Evolutionary conservation across 495 filamentous ascomycete species (phyloP), one percentile per base, ranked within the genome.

Genomic region (Penicillium daleae): DNA sequence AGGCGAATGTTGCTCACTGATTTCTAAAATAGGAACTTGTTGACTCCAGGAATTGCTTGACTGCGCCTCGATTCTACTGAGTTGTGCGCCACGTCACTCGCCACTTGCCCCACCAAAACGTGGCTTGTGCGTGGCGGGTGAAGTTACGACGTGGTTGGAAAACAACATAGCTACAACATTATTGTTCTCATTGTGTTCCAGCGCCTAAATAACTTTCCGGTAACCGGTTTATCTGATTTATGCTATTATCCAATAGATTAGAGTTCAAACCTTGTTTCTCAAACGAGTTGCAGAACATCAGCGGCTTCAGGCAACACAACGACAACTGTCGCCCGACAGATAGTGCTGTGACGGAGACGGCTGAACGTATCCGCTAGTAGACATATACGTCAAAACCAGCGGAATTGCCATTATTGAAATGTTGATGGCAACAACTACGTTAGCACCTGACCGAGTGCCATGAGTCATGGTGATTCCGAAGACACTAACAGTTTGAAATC

Each of bases 1-100:
- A 19, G n/a, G 50, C 51, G 62, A 53, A 37, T 48, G 19, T 59
- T 44, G 60, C 37, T 33, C 15, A 10, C 40, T 33, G 10, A 10
- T 67, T 63, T 54, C 57, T 32, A 67, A 64, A 63, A 60, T 64
- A 61, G 60, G 12, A 57, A 42, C 40, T 22, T 62, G 54, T 59
- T 31, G 29, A 60, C 39, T 48, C 13, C 46, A 48, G 19, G 10
- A 21, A 3, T 6, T 22, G 3, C 6, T n/a, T 50, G 54, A 32
- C 57, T 59, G 57, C 57, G 60, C 65, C 65, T 56, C 65, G 56
- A 21, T 56, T 6, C n/a, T 2, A 22, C 42, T 46, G 31, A 24
- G 55, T 49, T 54, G 51, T 35, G 37, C 61, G 61, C 65, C 65
- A 64, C 65, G 61, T 64, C 61, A 61, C 65, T 67, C 54, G 65